Percentiles rank a stretch among this genome's conserved stretches.
Conservation (phyloP, 73 alveolate genomes). For the Tetrahymena elliotti region DNA sequence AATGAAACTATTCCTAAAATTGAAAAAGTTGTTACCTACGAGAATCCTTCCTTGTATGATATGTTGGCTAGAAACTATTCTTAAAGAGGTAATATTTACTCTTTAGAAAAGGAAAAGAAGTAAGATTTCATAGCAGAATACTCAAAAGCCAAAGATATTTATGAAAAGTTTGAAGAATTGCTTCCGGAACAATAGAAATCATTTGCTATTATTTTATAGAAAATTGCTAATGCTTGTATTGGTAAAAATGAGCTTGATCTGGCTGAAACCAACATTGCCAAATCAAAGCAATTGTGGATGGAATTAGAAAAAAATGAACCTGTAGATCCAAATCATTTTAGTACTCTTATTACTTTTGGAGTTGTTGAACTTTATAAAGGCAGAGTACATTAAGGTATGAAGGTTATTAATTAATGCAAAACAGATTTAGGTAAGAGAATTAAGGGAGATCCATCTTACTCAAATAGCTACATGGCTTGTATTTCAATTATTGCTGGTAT, state of each 20-base stretch:
- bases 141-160: not conserved
- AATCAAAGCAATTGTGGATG: not conserved
- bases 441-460: not conserved
- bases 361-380: not conserved
- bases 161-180: not conserved
- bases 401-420: not conserved
- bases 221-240: not conserved
- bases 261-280: not conserved
- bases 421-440: not conserved
- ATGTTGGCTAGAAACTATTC: not conserved
- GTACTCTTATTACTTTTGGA: not conserved
- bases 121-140: not conserved
- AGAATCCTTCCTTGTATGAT: not conserved
- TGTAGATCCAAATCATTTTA: not conserved
- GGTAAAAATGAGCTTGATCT: not conserved
- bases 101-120: not conserved
- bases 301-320: not conserved
- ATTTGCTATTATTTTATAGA: not conserved
- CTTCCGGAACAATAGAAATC: not conserved
- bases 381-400: not conserved
- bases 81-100: not conserved
- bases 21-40: not conserved
- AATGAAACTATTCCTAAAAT: not conserved
- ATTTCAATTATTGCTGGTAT: not conserved
- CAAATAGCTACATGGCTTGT: not conserved